Evolutionary conservation across 768 basidiomycete genomes (phyloP), one percentile per base, ranked within the genome.

Genomic region (Hirschioporus abietinus): DNA sequence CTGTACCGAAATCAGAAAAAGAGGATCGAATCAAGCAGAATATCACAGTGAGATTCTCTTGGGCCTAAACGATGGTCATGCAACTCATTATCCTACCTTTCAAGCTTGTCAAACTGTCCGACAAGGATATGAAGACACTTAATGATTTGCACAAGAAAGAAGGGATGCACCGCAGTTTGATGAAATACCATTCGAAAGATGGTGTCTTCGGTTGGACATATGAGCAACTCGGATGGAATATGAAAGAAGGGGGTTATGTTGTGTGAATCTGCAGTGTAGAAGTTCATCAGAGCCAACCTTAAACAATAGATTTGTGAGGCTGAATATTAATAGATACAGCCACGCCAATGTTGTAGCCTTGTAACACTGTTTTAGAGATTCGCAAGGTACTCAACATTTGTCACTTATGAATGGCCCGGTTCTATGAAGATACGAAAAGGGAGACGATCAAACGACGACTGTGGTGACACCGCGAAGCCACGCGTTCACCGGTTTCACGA

Each of bases 1-100:
- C 93, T 60, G 84, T 94, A 68, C 92, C 92, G 60, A 94, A 94
- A 81, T 84, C 82, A 63, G 86, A 85, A 73, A 71, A 79, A 69
- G 63, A 68, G 3, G 67, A 73, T 18, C 81, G 88, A 27, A 76
- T 89, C 64, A 71, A 72, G 20, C 76, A 87, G 73, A 92, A 92
- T 75, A 76, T 73, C 57, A 66, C 70, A 60, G 68, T 66, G 63
- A 57, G 63, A 12, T 7, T 6, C 25, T 25, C 8, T 57, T 15
- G 26, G 58, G 26, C 12, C 5, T 17, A 7, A 3, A 7, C 64
- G 8, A 7, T 18, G 20, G 1, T 24, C 18, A 20, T 36, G n/a
- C 17, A 34, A 20, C 34, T 78, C 62, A 67, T 63, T 69, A 67
- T 68, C 74, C 66, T 63, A 67, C 72, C 68, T 75, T n/a, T 78